These are phyloP conservation scores for Citrus sp. DNA, from an alignment of 345 rosid species.

Conservation along the genomic window DNA sequence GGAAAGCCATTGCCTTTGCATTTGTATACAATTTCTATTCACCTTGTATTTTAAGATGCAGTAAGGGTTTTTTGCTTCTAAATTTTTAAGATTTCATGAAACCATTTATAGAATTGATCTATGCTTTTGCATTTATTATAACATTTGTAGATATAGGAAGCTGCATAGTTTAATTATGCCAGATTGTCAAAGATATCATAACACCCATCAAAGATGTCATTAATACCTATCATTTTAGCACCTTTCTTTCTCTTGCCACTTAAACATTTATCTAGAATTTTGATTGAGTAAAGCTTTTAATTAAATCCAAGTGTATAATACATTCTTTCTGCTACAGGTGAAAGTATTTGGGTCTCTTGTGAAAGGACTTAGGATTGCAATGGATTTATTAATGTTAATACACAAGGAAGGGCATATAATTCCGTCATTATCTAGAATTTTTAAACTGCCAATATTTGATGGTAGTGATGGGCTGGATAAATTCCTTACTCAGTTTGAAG, in stretches of 20 bases:
- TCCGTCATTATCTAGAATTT: slow-evolving; percentile 41
- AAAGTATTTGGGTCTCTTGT: slow-evolving; percentile 77
- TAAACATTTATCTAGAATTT: not conserved
- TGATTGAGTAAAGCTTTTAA: not conserved
- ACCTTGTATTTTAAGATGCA: not conserved
- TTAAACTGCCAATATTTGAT: slow-evolving; percentile 51
- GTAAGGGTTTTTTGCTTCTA: not conserved
- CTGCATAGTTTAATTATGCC: not conserved
- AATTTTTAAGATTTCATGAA: not conserved
- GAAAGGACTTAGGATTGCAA: slow-evolving; percentile 74
- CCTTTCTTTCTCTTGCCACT: not conserved
- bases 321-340: slow-evolving; percentile 44
- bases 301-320: slow-evolving; percentile 2
- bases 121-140: not conserved
- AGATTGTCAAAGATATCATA: not conserved
- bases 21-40: not conserved
- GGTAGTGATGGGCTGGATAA: slow-evolving; percentile 57
- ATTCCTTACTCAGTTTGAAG: slow-evolving; percentile 79
- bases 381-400: slow-evolving; percentile 62
- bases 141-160: not conserved
- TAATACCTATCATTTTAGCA: not conserved
- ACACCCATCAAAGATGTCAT: not conserved
- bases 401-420: slow-evolving; percentile 48
- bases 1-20: not conserved
- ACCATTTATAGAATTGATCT: not conserved